Base-by-base conservation (phyloP, 2,329 filamentous ascomycete genomes). In the Talaromyces funiculosus region DNA sequence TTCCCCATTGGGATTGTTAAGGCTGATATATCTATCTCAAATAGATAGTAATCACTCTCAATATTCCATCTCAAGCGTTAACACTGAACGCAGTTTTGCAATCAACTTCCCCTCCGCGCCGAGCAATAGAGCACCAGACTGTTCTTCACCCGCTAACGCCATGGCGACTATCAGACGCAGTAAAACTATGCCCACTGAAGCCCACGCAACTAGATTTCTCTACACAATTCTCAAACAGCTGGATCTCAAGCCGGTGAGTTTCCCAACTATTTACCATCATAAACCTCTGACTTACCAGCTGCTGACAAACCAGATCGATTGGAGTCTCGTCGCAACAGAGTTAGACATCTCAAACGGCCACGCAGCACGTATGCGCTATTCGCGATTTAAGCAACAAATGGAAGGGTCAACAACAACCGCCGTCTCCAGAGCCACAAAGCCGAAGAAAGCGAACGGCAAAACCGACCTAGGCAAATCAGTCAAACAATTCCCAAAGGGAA, bases 351-450 rank as follows among this genome's bases (percentile, higher is more conserved):
- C 79, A 37, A 84, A 84, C 57, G 82, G 81, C 38, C 82, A 84
- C 65, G 82, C 82, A 3, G 82, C 82, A 14, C 79, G 82, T 40
- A 84, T 84, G 82, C 78, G 82, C 29, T 84, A 79, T 67, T 81
- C 78, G 22, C 79, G 82, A 37, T 83, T 83, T 70, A 78, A 75
- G 61, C 75, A 78, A 59, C 79, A 82, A 51, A 81, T 82, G 74
- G 81, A 84, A 62, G 78, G 78, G 14, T 69, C 68, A 3, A 64
- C 61, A 4, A 64, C 61, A 12, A 63, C 68, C 64, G 68, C 68
- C 64, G 66, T 38, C 53, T 54, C 4, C 26, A 65, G 62, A 65
- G 63, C 38, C 40, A 14, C 47, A 35, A 57, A 58, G 7, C 60
- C 66, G 1, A 75, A 72, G 53, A 73, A 72, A 53, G 55, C 63